phyloP scores from a whole-genome alignment of 2,329 filamentous ascomycete species.

The Botrytis elliptica region DNA sequence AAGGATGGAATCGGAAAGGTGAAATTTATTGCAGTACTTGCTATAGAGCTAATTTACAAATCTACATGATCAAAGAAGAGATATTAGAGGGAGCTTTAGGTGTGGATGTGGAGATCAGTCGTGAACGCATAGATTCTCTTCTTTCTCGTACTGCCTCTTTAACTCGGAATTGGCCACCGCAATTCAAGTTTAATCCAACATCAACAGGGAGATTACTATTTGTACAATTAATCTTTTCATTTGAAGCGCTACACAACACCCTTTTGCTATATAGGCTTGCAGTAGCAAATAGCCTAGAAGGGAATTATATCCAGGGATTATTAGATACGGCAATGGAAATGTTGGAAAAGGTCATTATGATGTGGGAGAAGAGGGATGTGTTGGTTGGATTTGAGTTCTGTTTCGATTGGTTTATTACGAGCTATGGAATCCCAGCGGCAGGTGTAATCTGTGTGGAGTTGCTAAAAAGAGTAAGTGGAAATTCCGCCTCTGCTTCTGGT shows the following conservation, averaged over 20 bases:
- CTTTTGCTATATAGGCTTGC: conserved; percentile 33
- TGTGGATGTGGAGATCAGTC: conserved; percentile 26
- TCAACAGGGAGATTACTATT: not conserved
- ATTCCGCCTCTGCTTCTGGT: not conserved
- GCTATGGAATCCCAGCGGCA: conserved; percentile 34
- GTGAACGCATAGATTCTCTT: conserved; percentile 22
- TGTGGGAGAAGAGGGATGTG: conserved; percentile 36
- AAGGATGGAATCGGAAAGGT: conserved; percentile 35
- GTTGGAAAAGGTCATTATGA: conserved; percentile 33
- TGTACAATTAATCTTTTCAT: not conserved
- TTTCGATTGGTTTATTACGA: conserved; percentile 36
- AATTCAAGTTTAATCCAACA: not conserved
- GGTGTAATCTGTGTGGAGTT: conserved; percentile 37
- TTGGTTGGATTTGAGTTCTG: conserved; percentile 27
- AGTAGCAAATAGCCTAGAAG: conserved; percentile 28
- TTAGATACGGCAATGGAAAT: conserved; percentile 36
- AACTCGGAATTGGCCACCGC: not conserved
- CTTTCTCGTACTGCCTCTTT: not conserved
- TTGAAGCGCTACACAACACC: conserved; percentile 34
- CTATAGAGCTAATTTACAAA: conserved; percentile 24
- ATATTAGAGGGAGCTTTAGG: conserved; percentile 36
- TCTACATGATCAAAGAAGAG: conserved; percentile 32
- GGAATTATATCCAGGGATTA: conserved; percentile 29
- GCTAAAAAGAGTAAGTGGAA: conserved; percentile 28
- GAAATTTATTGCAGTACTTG: conserved; percentile 27